phyloP scores from a whole-genome alignment of 352 stramenopile genomes.

The Phytophthora sojae region DNA sequence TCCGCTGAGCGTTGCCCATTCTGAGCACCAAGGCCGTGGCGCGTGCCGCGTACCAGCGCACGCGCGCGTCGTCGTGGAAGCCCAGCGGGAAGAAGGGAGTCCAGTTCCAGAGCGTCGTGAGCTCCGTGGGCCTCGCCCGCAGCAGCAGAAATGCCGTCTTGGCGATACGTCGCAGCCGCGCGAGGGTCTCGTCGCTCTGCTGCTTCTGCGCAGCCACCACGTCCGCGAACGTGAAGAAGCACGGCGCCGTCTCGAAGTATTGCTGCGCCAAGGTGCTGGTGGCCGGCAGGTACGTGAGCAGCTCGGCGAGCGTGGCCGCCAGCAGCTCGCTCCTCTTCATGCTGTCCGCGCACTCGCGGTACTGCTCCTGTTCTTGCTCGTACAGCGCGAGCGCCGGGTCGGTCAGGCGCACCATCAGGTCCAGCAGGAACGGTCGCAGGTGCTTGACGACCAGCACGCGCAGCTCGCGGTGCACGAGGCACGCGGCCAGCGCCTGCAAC shows the following conservation, averaged over 20 bases:
- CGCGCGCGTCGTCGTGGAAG: slow-evolving; percentile 64
- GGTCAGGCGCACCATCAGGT: slow-evolving; percentile 72
- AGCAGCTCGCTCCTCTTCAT: slow-evolving; percentile 64
- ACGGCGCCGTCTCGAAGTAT: slow-evolving; percentile 68
- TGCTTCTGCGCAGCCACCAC: slow-evolving; percentile 52
- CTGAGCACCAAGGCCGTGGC: slow-evolving; percentile 67
- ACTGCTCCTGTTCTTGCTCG: slow-evolving; percentile 29
- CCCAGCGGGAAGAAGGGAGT: slow-evolving; percentile 81
- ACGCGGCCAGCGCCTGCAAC: slow-evolving; percentile 65
- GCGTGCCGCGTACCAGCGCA: slow-evolving; percentile 73
- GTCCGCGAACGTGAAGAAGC: slow-evolving; percentile 81
- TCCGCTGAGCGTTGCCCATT: slow-evolving; percentile 76
- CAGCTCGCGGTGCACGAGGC: slow-evolving; percentile 59
- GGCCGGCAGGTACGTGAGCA: slow-evolving; percentile 65
- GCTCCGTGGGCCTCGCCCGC: slow-evolving; percentile 55
- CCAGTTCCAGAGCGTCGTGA: slow-evolving; percentile 83
- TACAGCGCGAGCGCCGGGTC: slow-evolving; percentile 59
- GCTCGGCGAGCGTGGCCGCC: slow-evolving; percentile 55
- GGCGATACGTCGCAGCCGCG: slow-evolving; percentile 64
- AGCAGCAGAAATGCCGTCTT: slow-evolving; percentile 69
- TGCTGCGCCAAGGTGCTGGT: slow-evolving; percentile 67
- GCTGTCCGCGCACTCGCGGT: slow-evolving; percentile 49
- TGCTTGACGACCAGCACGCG: slow-evolving; percentile 58
- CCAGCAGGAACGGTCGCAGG: slow-evolving; percentile 75
- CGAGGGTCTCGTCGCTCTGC: slow-evolving; percentile 36